A percentile compares a stretch with the other conserved stretches of the same genome.
These are phyloP conservation scores for Diaporthe aspalathi DNA, from an alignment of 2,329 filamentous ascomycete genomes.

Conservation along the genomic window DNA sequence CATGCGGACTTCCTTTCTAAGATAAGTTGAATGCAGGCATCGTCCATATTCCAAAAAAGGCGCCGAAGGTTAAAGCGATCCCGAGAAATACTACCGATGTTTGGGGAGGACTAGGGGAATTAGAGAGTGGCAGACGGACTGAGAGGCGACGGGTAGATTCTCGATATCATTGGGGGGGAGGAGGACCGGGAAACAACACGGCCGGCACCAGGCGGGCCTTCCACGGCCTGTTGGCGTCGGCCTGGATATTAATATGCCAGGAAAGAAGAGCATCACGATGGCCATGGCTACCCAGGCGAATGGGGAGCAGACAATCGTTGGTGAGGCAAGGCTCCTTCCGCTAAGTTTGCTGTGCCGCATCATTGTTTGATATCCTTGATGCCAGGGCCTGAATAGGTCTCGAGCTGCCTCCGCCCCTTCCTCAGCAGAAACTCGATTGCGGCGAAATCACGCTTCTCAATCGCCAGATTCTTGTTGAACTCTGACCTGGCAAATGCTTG, in stretches of 20 bases:
- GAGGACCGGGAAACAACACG: constrained; percentile 2
- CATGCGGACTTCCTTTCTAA: constrained; percentile 56
- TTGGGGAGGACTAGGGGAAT: constrained; percentile 22
- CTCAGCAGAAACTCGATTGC: constrained; percentile 87
- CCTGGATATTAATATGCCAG: neutral
- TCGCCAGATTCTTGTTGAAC: constrained; percentile 75
- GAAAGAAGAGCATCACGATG: neutral
- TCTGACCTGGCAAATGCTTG: constrained; percentile 76
- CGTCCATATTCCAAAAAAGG: constrained; percentile 53
- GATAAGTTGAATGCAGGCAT: constrained; percentile 58
- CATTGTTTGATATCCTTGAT: constrained; percentile 77
- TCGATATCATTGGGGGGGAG: neutral
- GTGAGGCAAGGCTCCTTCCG: constrained; percentile 8
- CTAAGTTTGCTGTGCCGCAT: constrained; percentile 10
- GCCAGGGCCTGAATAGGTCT: constrained; percentile 81
- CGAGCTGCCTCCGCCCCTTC: constrained; percentile 83
- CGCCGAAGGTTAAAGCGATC: constrained; percentile 37
- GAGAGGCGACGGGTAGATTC: neutral
- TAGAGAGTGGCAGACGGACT: neutral
- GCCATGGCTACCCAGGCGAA: neutral
- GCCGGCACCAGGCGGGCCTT: constrained; percentile 43
- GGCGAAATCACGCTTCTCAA: constrained; percentile 87
- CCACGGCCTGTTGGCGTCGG: constrained; percentile 30
- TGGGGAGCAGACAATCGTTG: constrained; percentile 39
- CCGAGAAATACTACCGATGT: constrained; percentile 46